Evolutionary conservation across 345 rosid species (phyloP), one percentile per base, ranked within the genome.

Genomic region (Hevea brasiliensis): DNA sequence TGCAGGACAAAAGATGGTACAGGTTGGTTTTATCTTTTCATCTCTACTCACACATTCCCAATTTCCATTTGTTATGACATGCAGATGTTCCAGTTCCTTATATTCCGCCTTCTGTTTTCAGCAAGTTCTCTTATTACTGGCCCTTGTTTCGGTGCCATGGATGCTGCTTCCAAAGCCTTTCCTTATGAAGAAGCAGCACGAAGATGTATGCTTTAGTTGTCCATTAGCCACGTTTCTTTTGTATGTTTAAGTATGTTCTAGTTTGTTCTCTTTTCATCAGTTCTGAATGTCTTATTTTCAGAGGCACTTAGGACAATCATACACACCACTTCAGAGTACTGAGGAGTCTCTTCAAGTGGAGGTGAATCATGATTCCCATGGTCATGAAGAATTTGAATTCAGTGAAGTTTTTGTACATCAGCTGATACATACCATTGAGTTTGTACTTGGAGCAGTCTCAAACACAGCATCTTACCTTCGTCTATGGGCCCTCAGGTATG

Each of bases 401-500:
- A 87, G 97, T 62, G 97, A 96, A 86, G 85, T 96, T 70, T 96
- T 96, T 73, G 98, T 96, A 27, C 94, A 96, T 80, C 99, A 91
- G 80, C 85, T 96, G 72, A 96, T 96, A 62, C 98, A 96, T 83
- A 96, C 99, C 37, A 93, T 96, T 48, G 98, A 96, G 79, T 96
- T 93, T 84, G 98, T 93, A 53, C 98, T 96, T 55, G 98, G 99
- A 74, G 97, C 97, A 58, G 98, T 93, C 72, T 96, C 99, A 58
- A 96, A 96, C 84, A 96, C 98, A 40, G 99, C 99, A 72, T 96
- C 98, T 2, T 91, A 93, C 80, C 98, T 96, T 70, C 93, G 98
- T 57, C 76, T 90, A 47, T 93, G 99, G 99, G 96, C 98, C 21
- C 92, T 96, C 74, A 96, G 98, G 99, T 95, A 76, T 67, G 72